A percentile compares a stretch with the other conserved stretches of the same genome.
Evolutionary conservation across 805 yeast genomes (phyloP).

Genomic region (Candida maltosa): DNA sequence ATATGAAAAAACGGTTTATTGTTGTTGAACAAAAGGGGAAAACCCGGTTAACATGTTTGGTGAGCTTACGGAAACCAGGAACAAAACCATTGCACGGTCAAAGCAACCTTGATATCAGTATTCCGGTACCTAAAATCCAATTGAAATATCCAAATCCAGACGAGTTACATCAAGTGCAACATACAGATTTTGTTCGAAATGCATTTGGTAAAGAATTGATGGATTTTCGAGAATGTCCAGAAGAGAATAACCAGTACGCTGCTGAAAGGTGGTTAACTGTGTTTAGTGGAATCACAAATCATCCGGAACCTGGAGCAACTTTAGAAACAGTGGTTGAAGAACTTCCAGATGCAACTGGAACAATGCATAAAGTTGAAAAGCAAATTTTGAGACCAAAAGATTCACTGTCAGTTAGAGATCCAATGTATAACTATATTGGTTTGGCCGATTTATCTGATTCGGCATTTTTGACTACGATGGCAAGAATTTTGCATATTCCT

Average conservation of each 20-base stretch:
- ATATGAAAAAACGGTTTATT: slow-evolving; percentile 51
- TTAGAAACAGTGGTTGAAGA: slow-evolving; percentile 8
- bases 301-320: slow-evolving; percentile 10
- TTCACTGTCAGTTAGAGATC: slow-evolving; percentile 18
- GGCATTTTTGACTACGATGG: slow-evolving; percentile 39
- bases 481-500: slow-evolving; percentile 37
- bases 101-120: slow-evolving; percentile 8
- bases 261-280: slow-evolving; percentile 40
- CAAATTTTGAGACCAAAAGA: slow-evolving; percentile 13
- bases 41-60: slow-evolving; percentile 49
- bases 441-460: slow-evolving; percentile 36
- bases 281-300: slow-evolving; percentile 28
- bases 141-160: slow-evolving; percentile 25
- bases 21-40: slow-evolving; percentile 51
- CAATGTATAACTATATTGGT: slow-evolving; percentile 30
- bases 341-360: slow-evolving; percentile 6
- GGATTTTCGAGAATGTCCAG: slow-evolving; percentile 29
- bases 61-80: slow-evolving; percentile 34
- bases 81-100: slow-evolving; percentile 2
- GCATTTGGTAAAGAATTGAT: slow-evolving; percentile 36
- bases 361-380: slow-evolving; percentile 5
- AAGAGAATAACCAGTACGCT: slow-evolving; percentile 26
- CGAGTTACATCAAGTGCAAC: slow-evolving; percentile 21
- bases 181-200: slow-evolving; percentile 35
- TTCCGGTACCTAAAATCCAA: slow-evolving; percentile 16